phyloP scores from a whole-genome alignment of 371 early-diverging fungal species.

The Dichotomocladium elegans region DNA sequence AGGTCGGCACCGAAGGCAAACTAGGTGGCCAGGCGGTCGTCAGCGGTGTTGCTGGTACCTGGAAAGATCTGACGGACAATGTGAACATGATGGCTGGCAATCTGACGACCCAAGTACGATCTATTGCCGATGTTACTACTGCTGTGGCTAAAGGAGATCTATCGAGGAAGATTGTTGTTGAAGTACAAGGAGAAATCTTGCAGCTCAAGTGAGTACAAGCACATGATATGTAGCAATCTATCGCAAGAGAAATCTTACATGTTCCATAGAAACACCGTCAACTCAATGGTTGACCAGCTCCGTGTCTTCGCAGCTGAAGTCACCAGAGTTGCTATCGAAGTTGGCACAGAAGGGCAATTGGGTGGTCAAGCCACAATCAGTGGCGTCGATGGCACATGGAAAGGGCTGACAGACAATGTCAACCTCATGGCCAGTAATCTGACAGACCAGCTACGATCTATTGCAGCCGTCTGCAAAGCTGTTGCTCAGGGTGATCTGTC shows the following conservation, averaged over 20 bases:
- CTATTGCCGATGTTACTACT: slow-evolving; percentile 41
- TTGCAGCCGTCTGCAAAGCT: slow-evolving; percentile 55
- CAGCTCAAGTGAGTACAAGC: slow-evolving; percentile 41
- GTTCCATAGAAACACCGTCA: slow-evolving; percentile 36
- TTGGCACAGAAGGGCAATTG: slow-evolving; percentile 58
- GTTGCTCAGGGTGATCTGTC: slow-evolving; percentile 53
- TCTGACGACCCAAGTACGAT: slow-evolving; percentile 48
- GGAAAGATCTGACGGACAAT: slow-evolving; percentile 58
- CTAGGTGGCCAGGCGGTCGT: too few species aligned
- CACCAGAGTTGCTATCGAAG: slow-evolving; percentile 55
- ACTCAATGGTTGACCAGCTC: slow-evolving; percentile 46
- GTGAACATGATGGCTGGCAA: slow-evolving; percentile 53
- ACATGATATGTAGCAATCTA: not conserved
- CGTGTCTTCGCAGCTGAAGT: slow-evolving; percentile 44
- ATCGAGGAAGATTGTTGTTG: slow-evolving; percentile 23
- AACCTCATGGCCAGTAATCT: slow-evolving; percentile 61
- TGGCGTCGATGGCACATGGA: slow-evolving; percentile 69
- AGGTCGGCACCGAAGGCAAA: too few species aligned
- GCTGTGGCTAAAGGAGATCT: slow-evolving; percentile 51
- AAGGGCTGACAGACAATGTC: slow-evolving; percentile 66
- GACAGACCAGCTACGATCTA: slow-evolving; percentile 54
- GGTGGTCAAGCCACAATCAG: slow-evolving; percentile 53
- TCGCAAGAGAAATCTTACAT: not conserved
- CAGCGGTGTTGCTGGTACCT: too few species aligned
- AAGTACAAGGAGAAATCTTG: slow-evolving; percentile 44